Evolutionary conservation across 2,329 filamentous ascomycete genomes (phyloP).

Genomic region (Penicillium sp.): DNA sequence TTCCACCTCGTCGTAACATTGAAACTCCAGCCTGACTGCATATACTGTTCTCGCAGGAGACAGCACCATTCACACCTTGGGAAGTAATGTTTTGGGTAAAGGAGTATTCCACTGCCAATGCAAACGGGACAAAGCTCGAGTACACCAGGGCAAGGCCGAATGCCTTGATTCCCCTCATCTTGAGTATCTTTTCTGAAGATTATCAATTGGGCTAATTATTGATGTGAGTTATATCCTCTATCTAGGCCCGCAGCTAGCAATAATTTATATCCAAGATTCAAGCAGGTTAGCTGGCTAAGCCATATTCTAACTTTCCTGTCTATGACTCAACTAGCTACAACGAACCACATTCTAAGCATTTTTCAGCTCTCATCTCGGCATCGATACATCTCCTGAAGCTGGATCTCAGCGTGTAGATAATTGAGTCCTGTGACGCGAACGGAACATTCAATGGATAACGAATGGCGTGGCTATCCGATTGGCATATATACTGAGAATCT

Average conservation of each 20-base stretch:
- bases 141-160: not conserved
- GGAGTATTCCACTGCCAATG: not conserved
- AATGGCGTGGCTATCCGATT: not conserved
- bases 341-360: not conserved
- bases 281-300: not conserved
- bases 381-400: not conserved
- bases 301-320: not conserved
- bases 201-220: not conserved
- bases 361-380: not conserved
- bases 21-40: not conserved
- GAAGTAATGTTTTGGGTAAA: not conserved
- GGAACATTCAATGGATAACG: not conserved
- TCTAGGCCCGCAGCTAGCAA: not conserved
- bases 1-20: not conserved
- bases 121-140: not conserved
- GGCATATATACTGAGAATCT: not conserved
- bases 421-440: not conserved
- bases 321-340: not conserved
- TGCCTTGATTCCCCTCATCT: not conserved
- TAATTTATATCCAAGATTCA: not conserved
- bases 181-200: not conserved
- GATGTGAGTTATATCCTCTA: not conserved
- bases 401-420: not conserved
- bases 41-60: not conserved
- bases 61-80: not conserved